Conservation (phyloP, 345 rosid genomes). For the Litchi chinensis region DNA sequence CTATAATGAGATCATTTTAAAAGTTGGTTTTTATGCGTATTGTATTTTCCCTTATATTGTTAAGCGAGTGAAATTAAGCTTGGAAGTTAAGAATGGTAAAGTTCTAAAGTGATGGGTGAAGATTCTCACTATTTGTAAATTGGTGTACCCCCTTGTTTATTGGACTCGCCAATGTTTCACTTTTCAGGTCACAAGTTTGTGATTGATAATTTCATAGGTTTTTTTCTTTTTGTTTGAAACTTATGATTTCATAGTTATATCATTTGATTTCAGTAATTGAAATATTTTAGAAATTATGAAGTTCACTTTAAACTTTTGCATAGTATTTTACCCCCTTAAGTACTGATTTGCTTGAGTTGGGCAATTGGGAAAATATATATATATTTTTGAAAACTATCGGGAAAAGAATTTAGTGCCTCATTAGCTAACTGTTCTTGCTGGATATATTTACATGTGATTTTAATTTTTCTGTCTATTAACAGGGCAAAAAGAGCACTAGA, state of each 20-base stretch:
- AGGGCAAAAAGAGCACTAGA: slow-evolving; percentile 63
- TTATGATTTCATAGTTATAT: background rate
- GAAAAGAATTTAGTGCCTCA: slow-evolving; percentile 5
- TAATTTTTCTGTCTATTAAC: slow-evolving; percentile 14
- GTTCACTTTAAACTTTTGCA: background rate
- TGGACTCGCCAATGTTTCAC: background rate
- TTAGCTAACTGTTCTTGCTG: slow-evolving; percentile 7
- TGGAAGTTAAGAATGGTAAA: background rate
- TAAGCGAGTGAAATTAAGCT: background rate
- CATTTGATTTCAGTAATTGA: background rate
- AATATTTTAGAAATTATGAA: background rate
- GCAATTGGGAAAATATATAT: too few species aligned
- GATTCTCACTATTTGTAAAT: background rate
- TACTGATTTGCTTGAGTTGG: background rate
- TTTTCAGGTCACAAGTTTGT: background rate
- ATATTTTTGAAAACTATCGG: background rate
- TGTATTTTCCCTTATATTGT: too few species aligned
- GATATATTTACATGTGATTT: slow-evolving; percentile 3
- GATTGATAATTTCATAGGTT: background rate
- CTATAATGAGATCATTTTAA: too few species aligned
- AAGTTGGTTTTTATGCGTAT: too few species aligned
- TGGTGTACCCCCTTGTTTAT: background rate
- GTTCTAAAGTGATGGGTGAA: background rate
- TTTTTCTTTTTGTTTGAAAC: too few species aligned
- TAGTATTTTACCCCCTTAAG: too few species aligned